These are phyloP conservation scores for Hyparrhenia diplandra DNA, from an alignment of 176 grass and related monocot species.

Conservation along the genomic window DNA sequence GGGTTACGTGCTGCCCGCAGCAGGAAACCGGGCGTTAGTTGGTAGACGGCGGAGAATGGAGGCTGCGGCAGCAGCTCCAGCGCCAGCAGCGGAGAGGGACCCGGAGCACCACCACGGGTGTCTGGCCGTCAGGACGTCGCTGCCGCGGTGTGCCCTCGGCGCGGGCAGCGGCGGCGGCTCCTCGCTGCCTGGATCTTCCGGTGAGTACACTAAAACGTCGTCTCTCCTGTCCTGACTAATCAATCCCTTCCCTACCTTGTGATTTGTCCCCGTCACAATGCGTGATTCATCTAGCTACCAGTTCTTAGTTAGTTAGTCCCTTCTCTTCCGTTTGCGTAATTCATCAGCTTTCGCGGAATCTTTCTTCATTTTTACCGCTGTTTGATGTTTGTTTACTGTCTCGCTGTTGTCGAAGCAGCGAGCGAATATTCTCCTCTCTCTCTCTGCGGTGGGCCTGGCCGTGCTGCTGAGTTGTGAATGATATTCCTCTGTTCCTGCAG, in stretches of 20 bases:
- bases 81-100: slow-evolving; percentile 10
- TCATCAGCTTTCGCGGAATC: not conserved
- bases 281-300: too few relatives aligned
- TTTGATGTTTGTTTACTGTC: not conserved
- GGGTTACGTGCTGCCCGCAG: not conserved
- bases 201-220: slow-evolving; percentile 10
- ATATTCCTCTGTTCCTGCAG: not conserved
- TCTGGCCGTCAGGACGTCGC: slow-evolving; percentile 22
- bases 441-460: not conserved
- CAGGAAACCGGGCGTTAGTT: not conserved
- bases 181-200: slow-evolving; percentile 36
- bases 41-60: slow-evolving; percentile 10
- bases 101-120: slow-evolving; percentile 24
- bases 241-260: not conserved
- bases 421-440: slow-evolving; percentile 10
- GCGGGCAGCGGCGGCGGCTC: not conserved
- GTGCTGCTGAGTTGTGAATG: not conserved
- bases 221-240: not conserved
- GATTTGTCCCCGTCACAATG: not conserved
- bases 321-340: not conserved
- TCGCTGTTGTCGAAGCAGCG: not conserved
- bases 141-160: slow-evolving; percentile 25
- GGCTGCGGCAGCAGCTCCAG: not conserved
- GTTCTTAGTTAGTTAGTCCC: not conserved
- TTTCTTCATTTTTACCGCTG: not conserved